Base-by-base conservation (phyloP, 78 protist genomes). In the Guillardia theta region DNA sequence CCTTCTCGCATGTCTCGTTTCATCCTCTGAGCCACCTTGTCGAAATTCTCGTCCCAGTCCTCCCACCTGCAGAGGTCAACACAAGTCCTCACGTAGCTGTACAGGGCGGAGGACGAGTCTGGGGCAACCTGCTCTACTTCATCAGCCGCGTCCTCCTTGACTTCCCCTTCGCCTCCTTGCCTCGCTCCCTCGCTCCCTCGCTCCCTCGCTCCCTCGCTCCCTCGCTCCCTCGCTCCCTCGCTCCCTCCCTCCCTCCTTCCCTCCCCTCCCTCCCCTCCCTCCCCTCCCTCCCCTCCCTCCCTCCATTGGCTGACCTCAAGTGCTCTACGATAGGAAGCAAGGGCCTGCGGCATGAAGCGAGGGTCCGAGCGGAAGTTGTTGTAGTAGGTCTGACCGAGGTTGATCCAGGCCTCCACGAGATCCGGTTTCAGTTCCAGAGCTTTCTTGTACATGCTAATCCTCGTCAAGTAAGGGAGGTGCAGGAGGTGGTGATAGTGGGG, bases 341-440 rank as follows among this genome's bases (percentile, higher is more conserved):
- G 83, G 1, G 83, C 83, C 12, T 70, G 33, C 46, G n/a, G 36
- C 83, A 70, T 70, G 83, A 36, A 33, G 83, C 41, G 46, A 36
- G 9, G 36, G 21, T 70, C 12, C 83, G 27, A 24, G 15, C 83
- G 83, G 83, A 70, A 70, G 83, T 70, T 70, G 83, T 70, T 70
- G 41, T 70, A 70, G 83, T 70, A 70, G n/a, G 36, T 43, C 41
- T 70, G 83, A 12, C 83, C 83, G 45, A 70, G 21, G 41, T 70
- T 70, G 83, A 70, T 70, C 83, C 83, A 70, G 27, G 83, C 83
- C 22, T 70, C 83, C 46, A 70, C 83, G 9, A 70, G 41, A 22
- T 12, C 9, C 33, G 83, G 83, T 10, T 24, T 33, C 83, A 70
- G 41, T 43, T 6, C n/a, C 36, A 70, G 41, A 36, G 83, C 83